Conservation (phyloP, 352 stramenopile species). For the Phytophthora tubulina region DNA sequence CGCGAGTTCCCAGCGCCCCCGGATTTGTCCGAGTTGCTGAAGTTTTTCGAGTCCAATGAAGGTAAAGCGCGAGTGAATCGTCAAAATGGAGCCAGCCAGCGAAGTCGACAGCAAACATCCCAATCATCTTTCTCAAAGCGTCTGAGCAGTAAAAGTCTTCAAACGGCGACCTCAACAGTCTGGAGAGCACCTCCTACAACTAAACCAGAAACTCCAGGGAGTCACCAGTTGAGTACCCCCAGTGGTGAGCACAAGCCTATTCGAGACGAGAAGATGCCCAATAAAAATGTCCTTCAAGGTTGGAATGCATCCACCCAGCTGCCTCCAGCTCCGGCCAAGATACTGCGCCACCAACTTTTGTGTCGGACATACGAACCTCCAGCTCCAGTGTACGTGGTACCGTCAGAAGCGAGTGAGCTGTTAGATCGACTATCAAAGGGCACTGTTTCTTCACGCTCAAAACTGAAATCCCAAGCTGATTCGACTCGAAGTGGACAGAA, state of each 20-base stretch:
- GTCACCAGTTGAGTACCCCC: slow-evolving; percentile 8
- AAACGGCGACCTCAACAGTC: background rate
- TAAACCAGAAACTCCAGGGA: slow-evolving; percentile 4
- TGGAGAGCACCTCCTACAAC: background rate
- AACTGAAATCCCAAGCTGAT: slow-evolving; percentile 29
- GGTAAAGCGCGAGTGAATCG: slow-evolving; percentile 33
- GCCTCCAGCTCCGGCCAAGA: slow-evolving; percentile 35
- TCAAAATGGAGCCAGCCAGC: slow-evolving; percentile 13
- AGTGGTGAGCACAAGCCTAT: slow-evolving; percentile 8
- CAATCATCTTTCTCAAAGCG: slow-evolving; percentile 13
- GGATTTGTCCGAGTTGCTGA: slow-evolving; percentile 58
- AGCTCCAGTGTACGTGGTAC: slow-evolving; percentile 44
- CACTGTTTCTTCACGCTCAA: slow-evolving; percentile 68
- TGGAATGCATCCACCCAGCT: slow-evolving; percentile 75
- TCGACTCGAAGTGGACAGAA: background rate
- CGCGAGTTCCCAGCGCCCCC: slow-evolving; percentile 49
- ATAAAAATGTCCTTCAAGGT: slow-evolving; percentile 6
- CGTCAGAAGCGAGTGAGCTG: slow-evolving; percentile 45
- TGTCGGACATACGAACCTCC: slow-evolving; percentile 62
- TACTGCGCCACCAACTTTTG: slow-evolving; percentile 70
- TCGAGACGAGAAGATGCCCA: slow-evolving; percentile 11
- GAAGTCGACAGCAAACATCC: slow-evolving; percentile 1
- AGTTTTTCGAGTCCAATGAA: slow-evolving; percentile 51
- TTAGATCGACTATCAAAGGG: slow-evolving; percentile 59
- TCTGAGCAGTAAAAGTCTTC: background rate